phyloP scores from a whole-genome alignment of 306 rosid genomes.

The Castanea sativa region DNA sequence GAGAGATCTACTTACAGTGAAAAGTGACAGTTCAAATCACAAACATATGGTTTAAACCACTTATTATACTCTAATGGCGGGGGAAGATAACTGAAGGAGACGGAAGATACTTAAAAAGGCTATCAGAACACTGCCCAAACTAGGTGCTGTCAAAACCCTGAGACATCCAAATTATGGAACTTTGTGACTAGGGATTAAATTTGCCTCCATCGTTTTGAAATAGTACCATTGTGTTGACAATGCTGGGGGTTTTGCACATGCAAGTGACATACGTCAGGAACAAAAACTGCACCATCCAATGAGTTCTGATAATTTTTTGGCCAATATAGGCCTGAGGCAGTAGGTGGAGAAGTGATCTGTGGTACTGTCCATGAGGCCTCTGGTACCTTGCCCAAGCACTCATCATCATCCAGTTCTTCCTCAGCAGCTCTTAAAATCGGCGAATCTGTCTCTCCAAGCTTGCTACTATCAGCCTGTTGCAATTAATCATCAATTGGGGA shows the following conservation, averaged over 20 bases:
- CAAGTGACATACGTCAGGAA: conserved; percentile 59
- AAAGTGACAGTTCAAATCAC: background rate
- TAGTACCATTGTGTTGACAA: conserved; percentile 24
- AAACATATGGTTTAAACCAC: background rate
- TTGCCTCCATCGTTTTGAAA: conserved; percentile 43
- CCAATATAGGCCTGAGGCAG: conserved; percentile 84
- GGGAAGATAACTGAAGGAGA: background rate
- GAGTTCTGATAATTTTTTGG: conserved; percentile 48
- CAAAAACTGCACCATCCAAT: conserved; percentile 42
- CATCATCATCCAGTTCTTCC: conserved; percentile 54
- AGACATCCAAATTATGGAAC: conserved; percentile 16
- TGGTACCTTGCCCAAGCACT: conserved; percentile 53
- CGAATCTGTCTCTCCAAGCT: conserved; percentile 67
- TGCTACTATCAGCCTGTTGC: conserved; percentile 71
- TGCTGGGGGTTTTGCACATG: conserved; percentile 24
- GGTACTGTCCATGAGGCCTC: conserved; percentile 82
- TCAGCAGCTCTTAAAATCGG: conserved; percentile 51
- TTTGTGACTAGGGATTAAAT: conserved; percentile 21
- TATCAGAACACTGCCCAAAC: background rate
- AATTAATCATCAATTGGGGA: conserved; percentile 18
- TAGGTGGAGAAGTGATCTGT: conserved; percentile 84
- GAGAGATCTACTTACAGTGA: background rate
- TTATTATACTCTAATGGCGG: background rate
- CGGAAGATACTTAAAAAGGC: background rate
- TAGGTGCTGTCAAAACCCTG: background rate